Percentiles rank a stretch among this genome's conserved stretches.
These are phyloP conservation scores for Solanum raphanifolium DNA, from an alignment of 257 asterid species.

Conservation along the genomic window DNA sequence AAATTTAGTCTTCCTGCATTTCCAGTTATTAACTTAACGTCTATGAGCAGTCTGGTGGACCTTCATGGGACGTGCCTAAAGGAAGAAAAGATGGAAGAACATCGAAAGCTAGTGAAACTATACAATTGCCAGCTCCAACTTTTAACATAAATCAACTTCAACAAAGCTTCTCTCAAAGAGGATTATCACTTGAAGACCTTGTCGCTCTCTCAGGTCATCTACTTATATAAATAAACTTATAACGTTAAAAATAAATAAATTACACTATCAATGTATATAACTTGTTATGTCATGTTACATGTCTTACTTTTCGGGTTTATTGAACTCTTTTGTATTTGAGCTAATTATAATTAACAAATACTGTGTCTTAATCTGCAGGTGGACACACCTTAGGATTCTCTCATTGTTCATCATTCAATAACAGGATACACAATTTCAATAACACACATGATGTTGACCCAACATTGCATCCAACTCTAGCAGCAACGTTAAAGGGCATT, in stretches of 20 bases:
- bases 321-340: too few relatives aligned
- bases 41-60: conserved; percentile 54
- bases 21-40: neutral
- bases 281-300: neutral
- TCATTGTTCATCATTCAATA: conserved; percentile 68
- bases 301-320: neutral
- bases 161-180: conserved; percentile 53
- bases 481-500: conserved; percentile 31
- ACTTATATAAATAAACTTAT: neutral
- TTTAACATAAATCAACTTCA: conserved; percentile 49
- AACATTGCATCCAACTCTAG: conserved; percentile 47
- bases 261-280: neutral
- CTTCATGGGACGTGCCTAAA: conserved; percentile 60
- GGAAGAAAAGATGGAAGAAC: conserved; percentile 76
- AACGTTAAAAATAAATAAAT: neutral
- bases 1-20: neutral
- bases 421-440: conserved; percentile 56
- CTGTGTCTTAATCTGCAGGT: conserved; percentile 25
- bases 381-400: conserved; percentile 85
- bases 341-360: neutral
- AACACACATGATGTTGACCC: conserved; percentile 67
- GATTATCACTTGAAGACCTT: conserved; percentile 50
- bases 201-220: conserved; percentile 61
- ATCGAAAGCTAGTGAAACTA: conserved; percentile 66
- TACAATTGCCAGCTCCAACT: conserved; percentile 51